A percentile compares a stretch with the other conserved stretches of the same genome.
Conservation (phyloP, 345 rosid species). For the Hirschfeldia incana region DNA sequence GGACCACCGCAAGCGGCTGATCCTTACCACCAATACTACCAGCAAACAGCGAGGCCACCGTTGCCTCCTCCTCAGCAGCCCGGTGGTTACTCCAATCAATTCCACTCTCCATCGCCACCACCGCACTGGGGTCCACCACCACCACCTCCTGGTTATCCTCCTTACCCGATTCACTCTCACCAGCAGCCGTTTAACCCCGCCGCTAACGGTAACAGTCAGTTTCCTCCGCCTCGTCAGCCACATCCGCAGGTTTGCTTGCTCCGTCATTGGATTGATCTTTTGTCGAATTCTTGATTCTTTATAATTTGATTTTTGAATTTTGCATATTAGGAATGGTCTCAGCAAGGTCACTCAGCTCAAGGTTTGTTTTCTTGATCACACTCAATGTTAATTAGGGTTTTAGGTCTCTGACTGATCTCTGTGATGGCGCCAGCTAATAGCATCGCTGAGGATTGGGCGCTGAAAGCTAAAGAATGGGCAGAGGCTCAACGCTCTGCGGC, state of each 20-base stretch:
- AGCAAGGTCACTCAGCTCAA: slow-evolving; percentile 57
- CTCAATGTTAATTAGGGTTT: slow-evolving; percentile 14
- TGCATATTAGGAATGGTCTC: slow-evolving; percentile 70
- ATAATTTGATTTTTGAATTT: slow-evolving; percentile 11
- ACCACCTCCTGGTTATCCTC: slow-evolving; percentile 43
- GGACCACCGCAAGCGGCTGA: slow-evolving; percentile 48
- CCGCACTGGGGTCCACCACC: slow-evolving; percentile 57
- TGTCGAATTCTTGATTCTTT: background rate
- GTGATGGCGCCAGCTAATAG: slow-evolving; percentile 48
- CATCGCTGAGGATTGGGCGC: slow-evolving; percentile 88
- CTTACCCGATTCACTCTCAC: slow-evolving; percentile 43
- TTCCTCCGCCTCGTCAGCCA: slow-evolving; percentile 45
- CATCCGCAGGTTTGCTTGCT: slow-evolving; percentile 37
- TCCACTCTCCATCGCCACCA: slow-evolving; percentile 54
- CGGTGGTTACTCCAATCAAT: slow-evolving; percentile 47
- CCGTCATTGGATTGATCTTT: background rate
- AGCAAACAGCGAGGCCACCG: slow-evolving; percentile 40
- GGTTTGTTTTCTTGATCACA: slow-evolving; percentile 34
- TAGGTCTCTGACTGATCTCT: slow-evolving; percentile 17
- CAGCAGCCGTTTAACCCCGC: slow-evolving; percentile 45
- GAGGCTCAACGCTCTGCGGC: slow-evolving; percentile 58
- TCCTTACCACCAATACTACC: slow-evolving; percentile 43
- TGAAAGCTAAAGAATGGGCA: slow-evolving; percentile 96
- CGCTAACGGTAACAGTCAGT: slow-evolving; percentile 42
- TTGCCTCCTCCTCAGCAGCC: slow-evolving; percentile 41